Evolutionary conservation across 768 basidiomycete species (phyloP).

Genomic region (Steccherinum ochraceum): DNA sequence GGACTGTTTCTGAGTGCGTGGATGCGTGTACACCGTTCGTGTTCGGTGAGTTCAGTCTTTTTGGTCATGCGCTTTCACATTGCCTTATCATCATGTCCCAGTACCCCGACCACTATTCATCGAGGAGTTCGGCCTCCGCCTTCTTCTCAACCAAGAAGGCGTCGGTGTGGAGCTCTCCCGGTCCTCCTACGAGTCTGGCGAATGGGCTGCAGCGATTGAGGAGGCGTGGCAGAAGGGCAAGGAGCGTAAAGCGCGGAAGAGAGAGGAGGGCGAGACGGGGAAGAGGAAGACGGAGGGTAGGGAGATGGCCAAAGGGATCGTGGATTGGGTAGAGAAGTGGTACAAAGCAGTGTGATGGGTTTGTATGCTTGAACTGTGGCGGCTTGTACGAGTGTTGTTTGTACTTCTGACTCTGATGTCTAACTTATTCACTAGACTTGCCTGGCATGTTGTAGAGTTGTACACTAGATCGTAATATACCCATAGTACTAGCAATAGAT

Average conservation of each 20-base stretch:
- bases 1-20: conserved; percentile 75
- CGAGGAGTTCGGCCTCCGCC: conserved; percentile 71
- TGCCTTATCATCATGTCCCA: conserved; percentile 18
- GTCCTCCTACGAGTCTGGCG: conserved; percentile 60
- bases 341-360: too few species aligned
- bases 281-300: conserved; percentile 35
- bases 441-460: too few species aligned
- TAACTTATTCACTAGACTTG: too few species aligned
- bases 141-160: conserved; percentile 56
- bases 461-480: too few species aligned
- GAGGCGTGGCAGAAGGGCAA: conserved; percentile 52
- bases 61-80: neutral
- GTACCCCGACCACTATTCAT: conserved; percentile 77
- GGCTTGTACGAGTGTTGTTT: too few species aligned
- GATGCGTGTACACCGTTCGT: conserved; percentile 74
- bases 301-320: conserved; percentile 40
- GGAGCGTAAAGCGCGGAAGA: conserved; percentile 40
- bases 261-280: conserved; percentile 37
- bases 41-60: conserved; percentile 42
- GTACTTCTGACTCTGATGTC: too few species aligned
- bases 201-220: conserved; percentile 57
- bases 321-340: conserved; percentile 43
- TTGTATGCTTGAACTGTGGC: too few species aligned
- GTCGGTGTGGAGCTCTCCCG: conserved; percentile 65
- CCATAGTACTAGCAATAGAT: too few species aligned